These are phyloP conservation scores for Candida succiphila DNA, from an alignment of 805 yeast genomes.

Conservation along the genomic window DNA sequence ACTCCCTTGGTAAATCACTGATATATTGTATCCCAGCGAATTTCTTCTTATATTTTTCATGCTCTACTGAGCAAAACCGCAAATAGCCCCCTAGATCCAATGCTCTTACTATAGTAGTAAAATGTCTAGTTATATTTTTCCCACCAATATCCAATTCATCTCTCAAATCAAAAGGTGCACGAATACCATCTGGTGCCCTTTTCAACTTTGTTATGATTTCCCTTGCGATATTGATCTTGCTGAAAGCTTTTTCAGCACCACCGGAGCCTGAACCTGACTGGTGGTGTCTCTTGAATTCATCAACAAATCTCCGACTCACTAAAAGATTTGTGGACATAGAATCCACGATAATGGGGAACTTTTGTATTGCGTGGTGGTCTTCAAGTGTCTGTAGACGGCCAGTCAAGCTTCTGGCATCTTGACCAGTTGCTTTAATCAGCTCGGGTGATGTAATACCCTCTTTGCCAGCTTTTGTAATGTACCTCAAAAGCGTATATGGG, in stretches of 20 bases:
- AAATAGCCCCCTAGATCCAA: constrained; percentile 29
- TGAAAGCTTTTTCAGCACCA: not conserved
- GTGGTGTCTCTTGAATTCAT: too few species aligned
- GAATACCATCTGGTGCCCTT: constrained; percentile 47
- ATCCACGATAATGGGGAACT: constrained; percentile 24
- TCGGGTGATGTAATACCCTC: constrained; percentile 52
- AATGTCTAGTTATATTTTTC: constrained; percentile 22
- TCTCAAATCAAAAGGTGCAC: constrained; percentile 53
- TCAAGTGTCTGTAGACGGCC: constrained; percentile 48
- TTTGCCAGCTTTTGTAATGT: constrained; percentile 46
- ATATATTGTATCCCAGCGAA: constrained; percentile 15
- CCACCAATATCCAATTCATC: constrained; percentile 44
- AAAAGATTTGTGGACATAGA: constrained; percentile 46
- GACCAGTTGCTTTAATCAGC: constrained; percentile 46
- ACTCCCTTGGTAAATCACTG: constrained; percentile 11
- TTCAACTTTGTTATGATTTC: constrained; percentile 40
- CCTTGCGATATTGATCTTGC: constrained; percentile 10
- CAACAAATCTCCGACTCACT: constrained; percentile 36
- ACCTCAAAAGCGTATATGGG: constrained; percentile 46
- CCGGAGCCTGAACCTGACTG: too few species aligned
- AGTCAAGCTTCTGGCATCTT: constrained; percentile 64
- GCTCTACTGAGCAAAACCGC: constrained; percentile 14
- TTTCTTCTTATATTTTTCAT: constrained; percentile 11
- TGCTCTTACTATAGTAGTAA: constrained; percentile 36
- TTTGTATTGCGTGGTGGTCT: constrained; percentile 37